phyloP scores from a whole-genome alignment of 345 rosid genomes.

The Jatropha curcas region DNA sequence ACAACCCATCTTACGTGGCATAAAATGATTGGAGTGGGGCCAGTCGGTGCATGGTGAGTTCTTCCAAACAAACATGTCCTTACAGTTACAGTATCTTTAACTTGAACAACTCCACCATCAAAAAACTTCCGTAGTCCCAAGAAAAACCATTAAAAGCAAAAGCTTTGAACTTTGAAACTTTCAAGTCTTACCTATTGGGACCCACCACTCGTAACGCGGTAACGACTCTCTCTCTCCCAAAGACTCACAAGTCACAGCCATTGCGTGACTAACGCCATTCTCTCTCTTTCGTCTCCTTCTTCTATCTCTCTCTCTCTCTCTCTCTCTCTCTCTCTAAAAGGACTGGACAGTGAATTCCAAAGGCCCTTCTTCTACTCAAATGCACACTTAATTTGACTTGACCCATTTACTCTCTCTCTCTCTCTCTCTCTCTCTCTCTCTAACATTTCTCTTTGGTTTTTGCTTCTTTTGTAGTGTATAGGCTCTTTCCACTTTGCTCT shows the following conservation, averaged over 20 bases:
- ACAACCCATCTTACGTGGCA: too few relatives aligned
- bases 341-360: too few relatives aligned
- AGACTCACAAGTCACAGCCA: not conserved
- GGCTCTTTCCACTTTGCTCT: not conserved
- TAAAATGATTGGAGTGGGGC: too few relatives aligned
- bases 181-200: not conserved
- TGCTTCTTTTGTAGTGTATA: not conserved
- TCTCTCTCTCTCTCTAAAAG: slow-evolving; percentile 16
- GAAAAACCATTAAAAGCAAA: not conserved
- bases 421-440: too few relatives aligned
- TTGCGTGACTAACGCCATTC: slow-evolving; percentile 4
- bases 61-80: too few relatives aligned
- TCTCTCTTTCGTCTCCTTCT: not conserved
- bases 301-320: not conserved
- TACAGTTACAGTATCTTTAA: too few relatives aligned
- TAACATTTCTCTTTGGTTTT: not conserved
- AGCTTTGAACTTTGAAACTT: not conserved
- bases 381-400: slow-evolving; percentile 13
- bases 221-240: not conserved
- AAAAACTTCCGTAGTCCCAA: too few relatives aligned
- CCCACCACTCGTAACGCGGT: not conserved
- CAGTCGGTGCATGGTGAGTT: too few relatives aligned
- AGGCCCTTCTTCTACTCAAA: not conserved
- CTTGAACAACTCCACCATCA: not conserved
- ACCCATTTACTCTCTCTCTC: not conserved